Evolutionary conservation across 805 yeast genomes (phyloP).

Genomic region (Alloascoidea africana): DNA sequence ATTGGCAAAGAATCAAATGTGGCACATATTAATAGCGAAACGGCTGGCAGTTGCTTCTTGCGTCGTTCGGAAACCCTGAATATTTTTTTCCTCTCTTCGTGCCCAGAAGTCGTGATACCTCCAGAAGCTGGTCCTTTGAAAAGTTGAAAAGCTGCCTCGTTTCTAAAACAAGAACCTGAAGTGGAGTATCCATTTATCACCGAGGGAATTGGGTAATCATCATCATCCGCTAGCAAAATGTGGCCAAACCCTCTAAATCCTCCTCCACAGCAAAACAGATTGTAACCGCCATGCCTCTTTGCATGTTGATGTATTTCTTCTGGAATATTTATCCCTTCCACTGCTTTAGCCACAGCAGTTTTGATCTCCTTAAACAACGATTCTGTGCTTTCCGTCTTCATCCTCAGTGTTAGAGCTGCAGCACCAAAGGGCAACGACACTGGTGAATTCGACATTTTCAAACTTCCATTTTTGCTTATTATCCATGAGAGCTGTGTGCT

Average conservation of each 20-base stretch:
- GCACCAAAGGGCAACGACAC: slow-evolving; percentile 64
- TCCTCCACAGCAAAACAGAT: slow-evolving; percentile 58
- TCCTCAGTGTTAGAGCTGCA: slow-evolving; percentile 43
- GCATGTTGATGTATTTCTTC: slow-evolving; percentile 33
- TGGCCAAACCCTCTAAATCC: slow-evolving; percentile 62
- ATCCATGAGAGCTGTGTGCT: slow-evolving; percentile 61
- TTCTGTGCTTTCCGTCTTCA: slow-evolving; percentile 33
- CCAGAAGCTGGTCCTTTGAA: slow-evolving; percentile 28
- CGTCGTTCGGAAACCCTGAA: slow-evolving; percentile 55
- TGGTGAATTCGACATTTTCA: slow-evolving; percentile 38
- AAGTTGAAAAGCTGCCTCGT: slow-evolving; percentile 34
- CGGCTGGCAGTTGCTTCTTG: slow-evolving; percentile 54
- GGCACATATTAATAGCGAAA: slow-evolving; percentile 45
- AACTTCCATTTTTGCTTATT: slow-evolving; percentile 35
- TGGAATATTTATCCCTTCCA: slow-evolving; percentile 37
- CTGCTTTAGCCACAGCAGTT: slow-evolving; percentile 32
- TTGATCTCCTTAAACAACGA: slow-evolving; percentile 37
- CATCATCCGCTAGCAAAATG: slow-evolving; percentile 32
- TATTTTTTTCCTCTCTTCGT: slow-evolving; percentile 17
- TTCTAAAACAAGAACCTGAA: slow-evolving; percentile 33
- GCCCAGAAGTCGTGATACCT: slow-evolving; percentile 3
- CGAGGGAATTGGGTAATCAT: slow-evolving; percentile 52
- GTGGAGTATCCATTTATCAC: slow-evolving; percentile 58
- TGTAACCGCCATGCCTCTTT: slow-evolving; percentile 39
- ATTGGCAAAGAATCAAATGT: slow-evolving; percentile 46